Base-by-base conservation (phyloP, 305 asterid genomes). In the Striga hermonthica region DNA sequence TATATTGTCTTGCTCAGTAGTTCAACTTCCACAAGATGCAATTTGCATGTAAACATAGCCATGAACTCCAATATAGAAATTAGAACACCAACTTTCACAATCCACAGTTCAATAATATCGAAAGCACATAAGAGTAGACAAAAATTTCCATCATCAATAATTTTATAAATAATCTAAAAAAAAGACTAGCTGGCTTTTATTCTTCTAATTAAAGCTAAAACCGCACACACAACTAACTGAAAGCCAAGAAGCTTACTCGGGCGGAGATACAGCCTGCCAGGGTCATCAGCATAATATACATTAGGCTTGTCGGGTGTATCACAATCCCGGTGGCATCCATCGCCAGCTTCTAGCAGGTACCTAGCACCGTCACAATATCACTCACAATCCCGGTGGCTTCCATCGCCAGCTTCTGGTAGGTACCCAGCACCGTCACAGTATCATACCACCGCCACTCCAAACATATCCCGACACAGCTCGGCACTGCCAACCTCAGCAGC, bases 401-500 rank as follows among this genome's bases (percentile, higher is more conserved):
- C 70, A 91, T 95, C 4, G 96, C 88, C 4, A 89, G 88, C 84
- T 73, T 81, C 48, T 0, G 96, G 90, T 81, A 91, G 78, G 35
- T 91, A 91, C 4, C 96, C 66, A 91, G 73, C 65, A 89, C 89
- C 7, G 91, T 86, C 70, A 89, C 92, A 40, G 88, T 89, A 80
- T 91, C 98, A 52, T 91, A 91, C 96, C 98, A 91, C 98, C 98
- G 89, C 98, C 96, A 91, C 77, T 91, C 98, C 70, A 86, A 75
- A 66, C 98, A 91, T 28, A 91, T 91, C 54, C 98, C 96, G 3
- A 80, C 36, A 60, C 96, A 91, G 72, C 98, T 91, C 8, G 92
- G 95, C 64, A 88, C 83, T 0, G 98, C 96, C 75, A 85, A 43
- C 74, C 65, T 84, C 53, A 91, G 70, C 62, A 88, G 66, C 35